A percentile compares a stretch with the other conserved stretches of the same genome.
These are phyloP conservation scores for Hymenoscyphus repandus DNA, from an alignment of 2,329 filamentous ascomycete species.

Conservation along the genomic window DNA sequence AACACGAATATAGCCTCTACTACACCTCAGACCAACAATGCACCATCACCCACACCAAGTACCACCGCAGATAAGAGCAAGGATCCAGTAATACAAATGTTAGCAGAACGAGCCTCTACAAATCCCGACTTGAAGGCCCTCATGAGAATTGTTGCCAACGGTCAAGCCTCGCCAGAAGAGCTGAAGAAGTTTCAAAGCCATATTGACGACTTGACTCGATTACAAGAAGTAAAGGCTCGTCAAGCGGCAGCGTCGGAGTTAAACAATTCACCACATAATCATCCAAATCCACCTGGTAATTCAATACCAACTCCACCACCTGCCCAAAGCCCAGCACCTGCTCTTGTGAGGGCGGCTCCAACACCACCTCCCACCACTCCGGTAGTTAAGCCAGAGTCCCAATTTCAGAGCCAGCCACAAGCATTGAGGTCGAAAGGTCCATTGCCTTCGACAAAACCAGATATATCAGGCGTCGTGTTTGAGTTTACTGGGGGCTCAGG, in stretches of 20 bases:
- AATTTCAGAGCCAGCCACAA: slow-evolving; percentile 39
- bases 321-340: slow-evolving; percentile 1
- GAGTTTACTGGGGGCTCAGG: slow-evolving; percentile 63
- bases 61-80: slow-evolving; percentile 35
- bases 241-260: slow-evolving; percentile 41
- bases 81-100: slow-evolving; percentile 77
- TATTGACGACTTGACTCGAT: slow-evolving; percentile 69
- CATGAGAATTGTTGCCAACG: slow-evolving; percentile 78
- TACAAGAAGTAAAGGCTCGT: slow-evolving; percentile 50
- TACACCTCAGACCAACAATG: slow-evolving; percentile 8
- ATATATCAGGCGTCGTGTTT: slow-evolving; percentile 62
- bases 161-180: slow-evolving; percentile 65
- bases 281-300: slow-evolving; percentile 7
- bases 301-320: slow-evolving; percentile 12
- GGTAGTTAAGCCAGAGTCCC: slow-evolving; percentile 3
- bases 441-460: slow-evolving; percentile 48
- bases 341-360: slow-evolving; percentile 3
- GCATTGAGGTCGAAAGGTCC: slow-evolving; percentile 57
- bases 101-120: slow-evolving; percentile 69
- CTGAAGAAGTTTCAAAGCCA: slow-evolving; percentile 73
- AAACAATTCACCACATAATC: slow-evolving; percentile 21
- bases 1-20: background rate
- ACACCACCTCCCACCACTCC: slow-evolving; percentile 21
- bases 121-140: slow-evolving; percentile 69
- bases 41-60: slow-evolving; percentile 10